Conservation (phyloP, 2,329 filamentous ascomycete species). For the Hypoxylon sp. region DNA sequence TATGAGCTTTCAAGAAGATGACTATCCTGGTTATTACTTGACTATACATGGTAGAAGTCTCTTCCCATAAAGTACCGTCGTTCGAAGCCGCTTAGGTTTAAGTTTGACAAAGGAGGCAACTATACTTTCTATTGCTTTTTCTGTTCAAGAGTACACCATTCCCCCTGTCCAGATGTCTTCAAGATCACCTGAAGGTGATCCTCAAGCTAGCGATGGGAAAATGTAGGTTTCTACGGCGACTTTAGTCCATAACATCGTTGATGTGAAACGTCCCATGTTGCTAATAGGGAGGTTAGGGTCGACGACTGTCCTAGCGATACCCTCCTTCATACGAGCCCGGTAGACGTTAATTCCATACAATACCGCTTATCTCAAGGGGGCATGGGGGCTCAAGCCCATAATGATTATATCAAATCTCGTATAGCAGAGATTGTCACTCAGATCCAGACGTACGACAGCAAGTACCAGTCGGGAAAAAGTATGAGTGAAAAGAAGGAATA, state of each 20-base stretch:
- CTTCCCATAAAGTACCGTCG: background rate
- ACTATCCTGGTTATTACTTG: background rate
- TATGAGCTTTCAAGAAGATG: background rate
- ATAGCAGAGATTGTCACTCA: background rate
- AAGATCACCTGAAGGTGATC: background rate
- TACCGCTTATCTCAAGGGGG: slow-evolving; percentile 6
- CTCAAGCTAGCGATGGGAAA: background rate
- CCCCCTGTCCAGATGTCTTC: slow-evolving; percentile 2
- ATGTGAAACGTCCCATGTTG: background rate
- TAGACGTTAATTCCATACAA: slow-evolving; percentile 5
- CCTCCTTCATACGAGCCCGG: background rate
- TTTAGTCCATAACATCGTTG: background rate
- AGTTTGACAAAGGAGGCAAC: background rate
- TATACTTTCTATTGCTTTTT: background rate
- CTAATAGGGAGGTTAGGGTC: background rate
- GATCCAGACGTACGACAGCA: slow-evolving; percentile 2
- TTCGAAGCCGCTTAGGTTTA: background rate
- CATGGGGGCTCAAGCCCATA: background rate
- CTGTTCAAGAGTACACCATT: background rate
- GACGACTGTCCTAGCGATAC: background rate
- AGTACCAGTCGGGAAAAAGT: background rate
- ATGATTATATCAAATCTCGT: slow-evolving; percentile 6
- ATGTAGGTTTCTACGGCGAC: background rate
- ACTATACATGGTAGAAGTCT: background rate
- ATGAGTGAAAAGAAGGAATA: background rate